Percentiles rank a stretch among this genome's conserved stretches.
These are phyloP conservation scores for Cunninghamia lanceolata DNA, from an alignment of 75 land plant genomes.

Conservation along the genomic window DNA sequence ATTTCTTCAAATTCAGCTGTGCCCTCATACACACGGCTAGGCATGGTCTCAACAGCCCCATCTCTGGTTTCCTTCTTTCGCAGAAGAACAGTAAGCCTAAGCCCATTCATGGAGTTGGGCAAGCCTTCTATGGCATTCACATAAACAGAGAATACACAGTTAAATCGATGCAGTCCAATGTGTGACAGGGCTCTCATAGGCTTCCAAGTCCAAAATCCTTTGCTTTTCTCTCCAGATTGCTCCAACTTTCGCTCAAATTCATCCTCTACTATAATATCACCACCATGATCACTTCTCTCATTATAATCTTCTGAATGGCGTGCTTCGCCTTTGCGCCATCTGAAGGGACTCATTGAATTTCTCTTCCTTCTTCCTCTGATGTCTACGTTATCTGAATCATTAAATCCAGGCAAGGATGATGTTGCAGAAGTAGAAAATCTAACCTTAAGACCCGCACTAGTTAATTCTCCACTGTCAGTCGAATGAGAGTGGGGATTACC, in stretches of 20 bases:
- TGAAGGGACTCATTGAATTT: neutral
- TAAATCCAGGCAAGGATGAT: neutral
- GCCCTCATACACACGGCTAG: constrained; percentile 73
- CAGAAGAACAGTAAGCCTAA: constrained; percentile 69
- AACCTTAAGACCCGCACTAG: neutral
- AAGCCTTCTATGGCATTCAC: constrained; percentile 71
- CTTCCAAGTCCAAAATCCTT: constrained; percentile 92
- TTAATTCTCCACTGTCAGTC: neutral
- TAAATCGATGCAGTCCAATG: constrained; percentile 65
- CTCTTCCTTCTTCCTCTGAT: constrained; percentile 4
- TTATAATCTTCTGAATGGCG: neutral
- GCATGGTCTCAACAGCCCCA: constrained; percentile 85
- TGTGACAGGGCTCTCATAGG: constrained; percentile 89
- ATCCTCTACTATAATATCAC: neutral
- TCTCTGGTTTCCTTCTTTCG: constrained; percentile 76
- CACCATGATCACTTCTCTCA: neutral
- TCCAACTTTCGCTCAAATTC: constrained; percentile 13
- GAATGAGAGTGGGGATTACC: neutral
- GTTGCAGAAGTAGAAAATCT: neutral
- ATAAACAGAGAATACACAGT: constrained; percentile 77
- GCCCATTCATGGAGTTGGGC: constrained; percentile 85
- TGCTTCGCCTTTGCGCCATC: constrained; percentile 8
- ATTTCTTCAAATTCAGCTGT: constrained; percentile 90
- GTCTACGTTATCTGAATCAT: neutral
- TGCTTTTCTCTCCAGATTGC: constrained; percentile 40